Evolutionary conservation across 2,329 filamentous ascomycete species (phyloP).

Genomic region (Fusarium abutilonis): DNA sequence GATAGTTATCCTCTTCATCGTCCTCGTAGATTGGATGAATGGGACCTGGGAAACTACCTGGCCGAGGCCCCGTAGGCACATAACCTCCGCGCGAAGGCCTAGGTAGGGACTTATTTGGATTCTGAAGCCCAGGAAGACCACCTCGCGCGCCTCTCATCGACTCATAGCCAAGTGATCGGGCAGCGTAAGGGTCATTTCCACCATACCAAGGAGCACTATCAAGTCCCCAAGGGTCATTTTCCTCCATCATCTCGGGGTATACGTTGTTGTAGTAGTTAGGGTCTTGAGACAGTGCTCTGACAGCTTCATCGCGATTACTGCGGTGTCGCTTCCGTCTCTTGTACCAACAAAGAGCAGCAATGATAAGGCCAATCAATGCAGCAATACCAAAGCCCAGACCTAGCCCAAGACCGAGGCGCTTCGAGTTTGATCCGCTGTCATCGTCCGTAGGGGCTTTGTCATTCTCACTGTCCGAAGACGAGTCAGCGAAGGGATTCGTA

Average conservation of each 20-base stretch:
- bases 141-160: constrained; percentile 54
- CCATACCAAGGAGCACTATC: constrained; percentile 55
- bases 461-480: constrained; percentile 14
- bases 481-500: constrained; percentile 54
- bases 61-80: constrained; percentile 46
- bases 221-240: constrained; percentile 46
- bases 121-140: constrained; percentile 41
- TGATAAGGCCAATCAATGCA: constrained; percentile 57
- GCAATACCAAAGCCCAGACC: constrained; percentile 70
- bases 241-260: constrained; percentile 60
- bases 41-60: constrained; percentile 50
- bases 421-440: constrained; percentile 36
- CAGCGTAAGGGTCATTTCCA: constrained; percentile 56
- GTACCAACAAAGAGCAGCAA: constrained; percentile 63
- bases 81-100: constrained; percentile 48
- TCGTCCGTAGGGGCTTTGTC: constrained; percentile 42
- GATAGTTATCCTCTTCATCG: constrained; percentile 60
- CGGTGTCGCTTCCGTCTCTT: constrained; percentile 52
- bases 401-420: constrained; percentile 47
- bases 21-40: constrained; percentile 70
- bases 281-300: constrained; percentile 62
- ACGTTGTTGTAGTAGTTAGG: constrained; percentile 57
- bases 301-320: constrained; percentile 56
- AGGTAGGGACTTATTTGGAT: constrained; percentile 50
- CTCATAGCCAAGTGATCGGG: constrained; percentile 61